A percentile compares a stretch with the other conserved stretches of the same genome.
Evolutionary conservation across 2,329 filamentous ascomycete species (phyloP).

Genomic region (Nigrospora oryzae): DNA sequence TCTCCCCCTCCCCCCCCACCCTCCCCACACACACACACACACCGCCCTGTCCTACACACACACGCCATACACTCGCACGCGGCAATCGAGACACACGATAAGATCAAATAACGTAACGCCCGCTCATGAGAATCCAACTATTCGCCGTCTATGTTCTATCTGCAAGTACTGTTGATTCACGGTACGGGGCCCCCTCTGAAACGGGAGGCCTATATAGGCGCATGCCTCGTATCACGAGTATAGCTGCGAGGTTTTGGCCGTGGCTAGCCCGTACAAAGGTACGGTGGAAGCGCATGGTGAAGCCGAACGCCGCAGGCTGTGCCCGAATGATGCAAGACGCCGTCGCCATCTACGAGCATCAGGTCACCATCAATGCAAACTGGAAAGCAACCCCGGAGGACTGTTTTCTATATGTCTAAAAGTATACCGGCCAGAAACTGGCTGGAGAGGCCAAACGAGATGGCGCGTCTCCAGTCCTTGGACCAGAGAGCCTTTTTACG

Average conservation of each 20-base stretch:
- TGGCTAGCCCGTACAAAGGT: not conserved
- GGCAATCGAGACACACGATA: slow-evolving; percentile 21
- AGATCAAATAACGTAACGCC: slow-evolving; percentile 4
- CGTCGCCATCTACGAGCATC: no score
- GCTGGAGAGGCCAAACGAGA: not conserved
- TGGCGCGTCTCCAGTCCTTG: not conserved
- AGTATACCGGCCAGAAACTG: not conserved
- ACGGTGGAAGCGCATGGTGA: not conserved
- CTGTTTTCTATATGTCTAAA: slow-evolving; percentile 4
- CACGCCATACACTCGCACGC: slow-evolving; percentile 16
- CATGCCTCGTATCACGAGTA: not conserved
- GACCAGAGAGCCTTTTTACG: not conserved
- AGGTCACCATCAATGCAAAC: not conserved
- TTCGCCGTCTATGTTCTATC: no score
- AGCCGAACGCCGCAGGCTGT: not conserved
- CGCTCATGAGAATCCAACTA: no score
- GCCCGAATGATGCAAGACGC: no score
- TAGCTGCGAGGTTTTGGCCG: not conserved
- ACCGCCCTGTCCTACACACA: not conserved
- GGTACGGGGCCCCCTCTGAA: no score
- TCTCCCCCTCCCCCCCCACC: not conserved
- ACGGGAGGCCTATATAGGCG: slow-evolving; percentile 14
- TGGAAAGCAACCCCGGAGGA: slow-evolving; percentile 3
- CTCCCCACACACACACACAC: not conserved
- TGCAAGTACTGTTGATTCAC: no score